Percentiles rank a stretch among this genome's conserved stretches.
Evolutionary conservation across 225 moss, liverwort and hornwort genomes (phyloP).

Genomic region (Neckera pumila): DNA sequence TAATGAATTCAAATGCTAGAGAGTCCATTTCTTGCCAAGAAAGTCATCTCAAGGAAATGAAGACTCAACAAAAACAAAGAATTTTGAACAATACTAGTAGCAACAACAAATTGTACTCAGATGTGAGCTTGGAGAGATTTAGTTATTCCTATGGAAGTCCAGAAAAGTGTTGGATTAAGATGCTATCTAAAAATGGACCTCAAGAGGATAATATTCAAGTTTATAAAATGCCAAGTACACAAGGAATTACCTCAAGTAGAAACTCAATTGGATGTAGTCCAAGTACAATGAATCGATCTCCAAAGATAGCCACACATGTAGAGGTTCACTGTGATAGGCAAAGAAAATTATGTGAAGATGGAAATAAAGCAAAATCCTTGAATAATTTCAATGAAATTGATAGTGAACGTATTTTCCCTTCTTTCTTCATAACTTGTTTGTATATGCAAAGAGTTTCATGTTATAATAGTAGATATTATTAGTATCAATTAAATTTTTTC

Average conservation of each 20-base stretch:
- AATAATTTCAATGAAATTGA: neutral
- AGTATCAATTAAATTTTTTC: neutral
- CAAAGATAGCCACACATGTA: neutral
- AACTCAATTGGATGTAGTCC: neutral
- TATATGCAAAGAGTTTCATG: neutral
- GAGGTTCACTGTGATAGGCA: neutral
- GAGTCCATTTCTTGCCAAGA: neutral
- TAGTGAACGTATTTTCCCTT: neutral
- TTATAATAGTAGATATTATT: neutral
- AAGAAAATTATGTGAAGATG: neutral
- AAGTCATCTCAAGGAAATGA: constrained; percentile 7
- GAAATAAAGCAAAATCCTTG: neutral
- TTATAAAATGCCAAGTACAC: neutral
- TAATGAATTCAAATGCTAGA: neutral
- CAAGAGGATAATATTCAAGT: neutral
- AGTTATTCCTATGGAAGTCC: neutral
- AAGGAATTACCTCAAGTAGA: neutral
- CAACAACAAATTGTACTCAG: neutral
- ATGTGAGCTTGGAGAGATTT: neutral
- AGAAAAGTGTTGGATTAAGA: neutral
- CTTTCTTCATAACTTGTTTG: neutral
- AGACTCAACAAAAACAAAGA: neutral
- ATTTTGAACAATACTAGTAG: neutral
- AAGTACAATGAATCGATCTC: neutral
- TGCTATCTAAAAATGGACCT: neutral